Percentiles rank a stretch among this genome's conserved stretches.
Conservation (phyloP, 352 stramenopile species). For the Pythium myriotylum region DNA sequence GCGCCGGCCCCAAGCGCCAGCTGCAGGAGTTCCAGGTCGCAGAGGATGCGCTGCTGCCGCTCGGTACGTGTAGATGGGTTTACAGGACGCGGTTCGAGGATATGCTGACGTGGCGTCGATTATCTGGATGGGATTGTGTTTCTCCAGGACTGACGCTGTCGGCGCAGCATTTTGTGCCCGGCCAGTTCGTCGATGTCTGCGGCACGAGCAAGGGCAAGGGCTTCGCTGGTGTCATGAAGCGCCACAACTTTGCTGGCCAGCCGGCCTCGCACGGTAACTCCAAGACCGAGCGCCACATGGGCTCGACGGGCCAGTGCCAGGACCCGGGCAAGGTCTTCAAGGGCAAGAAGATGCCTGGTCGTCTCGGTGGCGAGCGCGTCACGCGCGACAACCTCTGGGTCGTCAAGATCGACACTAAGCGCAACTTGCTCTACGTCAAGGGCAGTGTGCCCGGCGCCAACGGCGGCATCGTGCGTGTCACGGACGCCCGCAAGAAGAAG, state of each 20-base stretch:
- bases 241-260: constrained; percentile 97
- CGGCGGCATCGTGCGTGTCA: constrained; percentile 85
- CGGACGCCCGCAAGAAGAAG: constrained; percentile 88
- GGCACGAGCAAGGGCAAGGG: constrained; percentile 92
- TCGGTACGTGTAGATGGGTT: constrained; percentile 49
- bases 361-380: constrained; percentile 94
- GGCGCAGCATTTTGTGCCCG: constrained; percentile 97
- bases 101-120: not conserved
- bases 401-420: constrained; percentile 90
- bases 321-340: constrained; percentile 99
- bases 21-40: constrained; percentile 96
- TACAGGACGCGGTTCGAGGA: no score
- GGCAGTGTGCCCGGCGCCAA: constrained; percentile 91
- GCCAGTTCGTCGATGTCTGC: constrained; percentile 98
- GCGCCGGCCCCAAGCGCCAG: constrained; percentile 92
- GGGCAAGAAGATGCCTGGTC: constrained; percentile 99
- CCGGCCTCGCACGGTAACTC: constrained; percentile 98
- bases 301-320: constrained; percentile 98
- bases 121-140: constrained; percentile 1
- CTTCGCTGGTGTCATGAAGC: constrained; percentile 98
- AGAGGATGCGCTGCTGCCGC: constrained; percentile 83
- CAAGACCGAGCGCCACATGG: constrained; percentile 95
- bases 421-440: constrained; percentile 95
- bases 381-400: constrained; percentile 97
- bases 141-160: constrained; percentile 83